Evolutionary conservation across 768 basidiomycete species (phyloP).

Genomic region (Serendipita sp.): DNA sequence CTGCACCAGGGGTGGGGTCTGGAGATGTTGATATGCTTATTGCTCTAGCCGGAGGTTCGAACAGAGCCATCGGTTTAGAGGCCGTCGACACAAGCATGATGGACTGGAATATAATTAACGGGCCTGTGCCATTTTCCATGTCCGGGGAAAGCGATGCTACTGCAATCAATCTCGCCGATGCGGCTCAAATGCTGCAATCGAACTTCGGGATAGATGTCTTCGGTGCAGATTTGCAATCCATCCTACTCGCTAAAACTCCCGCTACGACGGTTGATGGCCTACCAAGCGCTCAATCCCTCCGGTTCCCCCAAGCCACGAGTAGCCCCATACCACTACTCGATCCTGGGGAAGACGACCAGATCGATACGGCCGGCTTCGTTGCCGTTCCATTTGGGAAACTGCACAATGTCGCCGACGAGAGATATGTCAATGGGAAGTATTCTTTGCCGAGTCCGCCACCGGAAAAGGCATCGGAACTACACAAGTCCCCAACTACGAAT

Average conservation of each 20-base stretch:
- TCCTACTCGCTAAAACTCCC: not conserved
- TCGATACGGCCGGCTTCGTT: not conserved
- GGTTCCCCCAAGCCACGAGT: not conserved
- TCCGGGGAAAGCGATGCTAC: not conserved
- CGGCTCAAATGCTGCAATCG: not conserved
- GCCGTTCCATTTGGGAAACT: not conserved
- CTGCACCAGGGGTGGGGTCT: not conserved
- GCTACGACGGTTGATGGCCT: not conserved
- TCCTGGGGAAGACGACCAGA: not conserved
- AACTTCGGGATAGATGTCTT: not conserved
- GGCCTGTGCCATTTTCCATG: not conserved
- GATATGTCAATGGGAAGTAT: not conserved
- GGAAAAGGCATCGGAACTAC: not conserved
- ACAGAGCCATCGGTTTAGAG: not conserved
- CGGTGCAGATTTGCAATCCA: not conserved
- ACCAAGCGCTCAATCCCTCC: not conserved
- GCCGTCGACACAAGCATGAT: not conserved
- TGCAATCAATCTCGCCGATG: not conserved
- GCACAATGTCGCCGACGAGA: not conserved
- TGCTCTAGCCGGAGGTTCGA: not conserved
- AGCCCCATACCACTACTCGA: not conserved
- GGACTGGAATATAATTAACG: not conserved
- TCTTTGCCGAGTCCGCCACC: slow-evolving; percentile 3
- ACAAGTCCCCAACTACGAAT: not conserved
- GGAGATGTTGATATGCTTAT: not conserved